Base-by-base conservation (phyloP, 164 flowering plant species). In the Tetracentron sinense region DNA sequence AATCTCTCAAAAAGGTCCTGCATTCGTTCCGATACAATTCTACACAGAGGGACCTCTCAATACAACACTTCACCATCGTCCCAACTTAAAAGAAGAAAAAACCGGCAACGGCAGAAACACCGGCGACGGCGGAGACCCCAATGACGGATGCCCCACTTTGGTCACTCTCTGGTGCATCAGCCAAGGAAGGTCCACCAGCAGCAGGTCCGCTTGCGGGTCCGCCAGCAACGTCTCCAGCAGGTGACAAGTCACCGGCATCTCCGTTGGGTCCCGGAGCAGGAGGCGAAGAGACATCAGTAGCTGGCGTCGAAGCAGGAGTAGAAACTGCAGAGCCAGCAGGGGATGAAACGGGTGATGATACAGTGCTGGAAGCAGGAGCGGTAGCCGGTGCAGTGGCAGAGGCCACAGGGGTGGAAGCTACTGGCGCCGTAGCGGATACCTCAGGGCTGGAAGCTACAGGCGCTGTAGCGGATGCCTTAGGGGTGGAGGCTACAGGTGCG, bases 111-210 rank as follows among this genome's bases (percentile, higher is more conserved):
- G 59, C 60, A 7, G 69, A 69, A 19, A 27, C 78, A 29, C 65
- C 74, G 26, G 53, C 64, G 11, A 58, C 57, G 27, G 71, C 74
- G 26, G 76, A 69, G 60, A 55, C 22, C 19, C 61, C 42, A 42
- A 66, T 11, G 29, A 54, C 46, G 25, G 69, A 2, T 2, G 70
- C 72, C 31, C 60, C 67, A 48, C 51, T 64, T 17, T 22, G 6
- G 4, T 12, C 44, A 38, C 44, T 16, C 14, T 1, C 5, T 50
- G 60, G 42, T 21, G 14, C 10, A 6, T 20, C 26, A 25, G 54
- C 21, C n/a, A n/a, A n/a, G n/a, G n/a, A n/a, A n/a, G n/a, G n/a
- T n/a, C n/a, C n/a, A n/a, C n/a, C n/a, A n/a, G n/a, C n/a, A n/a
- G n/a, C n/a, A n/a, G n/a, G n/a, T n/a, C n/a, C n/a, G 8, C 16